phyloP scores from a whole-genome alignment of 306 rosid species.

The Rosa persica region DNA sequence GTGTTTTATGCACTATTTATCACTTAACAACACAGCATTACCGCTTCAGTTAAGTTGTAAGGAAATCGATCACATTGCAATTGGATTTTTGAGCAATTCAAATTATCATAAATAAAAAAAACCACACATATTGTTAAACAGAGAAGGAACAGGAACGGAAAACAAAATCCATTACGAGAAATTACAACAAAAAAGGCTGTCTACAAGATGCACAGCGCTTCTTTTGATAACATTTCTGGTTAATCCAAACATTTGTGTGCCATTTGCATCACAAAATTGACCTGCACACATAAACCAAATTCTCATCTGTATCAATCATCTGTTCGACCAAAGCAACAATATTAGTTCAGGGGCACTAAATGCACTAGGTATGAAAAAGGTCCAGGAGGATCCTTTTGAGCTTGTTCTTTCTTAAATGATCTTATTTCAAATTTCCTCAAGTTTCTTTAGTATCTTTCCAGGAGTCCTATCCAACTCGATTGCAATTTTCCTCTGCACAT shows the following conservation, averaged over 20 bases:
- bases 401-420: conserved; percentile 54
- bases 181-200: neutral
- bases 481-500: conserved; percentile 94
- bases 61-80: neutral
- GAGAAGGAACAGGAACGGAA: neutral
- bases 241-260: neutral
- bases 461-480: conserved; percentile 97
- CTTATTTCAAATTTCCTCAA: conserved; percentile 88
- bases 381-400: conserved; percentile 31
- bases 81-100: neutral
- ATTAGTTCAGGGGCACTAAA: neutral
- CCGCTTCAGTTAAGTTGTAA: neutral
- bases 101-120: neutral
- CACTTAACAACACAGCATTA: neutral
- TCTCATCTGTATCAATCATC: neutral
- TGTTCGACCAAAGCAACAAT: neutral
- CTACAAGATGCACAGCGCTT: neutral
- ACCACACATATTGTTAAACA: neutral
- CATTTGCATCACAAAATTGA: neutral
- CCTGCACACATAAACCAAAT: conserved; percentile 12
- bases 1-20: neutral
- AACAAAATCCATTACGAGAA: neutral
- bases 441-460: conserved; percentile 89
- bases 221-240: neutral
- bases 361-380: neutral